These are phyloP conservation scores for Phytopythium oedochilum DNA, from an alignment of 352 stramenopile genomes.

Conservation along the genomic window DNA sequence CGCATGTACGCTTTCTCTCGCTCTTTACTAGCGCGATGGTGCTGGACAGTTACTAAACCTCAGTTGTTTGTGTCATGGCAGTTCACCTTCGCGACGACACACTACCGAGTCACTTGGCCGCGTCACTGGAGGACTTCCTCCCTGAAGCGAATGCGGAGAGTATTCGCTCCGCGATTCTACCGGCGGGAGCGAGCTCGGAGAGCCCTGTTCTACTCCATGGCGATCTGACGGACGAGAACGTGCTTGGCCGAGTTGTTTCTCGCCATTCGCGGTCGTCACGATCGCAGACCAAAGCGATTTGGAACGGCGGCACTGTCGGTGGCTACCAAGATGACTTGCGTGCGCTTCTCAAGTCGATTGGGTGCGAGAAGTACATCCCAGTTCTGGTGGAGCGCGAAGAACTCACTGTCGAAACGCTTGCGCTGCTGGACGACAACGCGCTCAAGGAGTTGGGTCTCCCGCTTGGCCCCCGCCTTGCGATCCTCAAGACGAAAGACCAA, in stretches of 20 bases:
- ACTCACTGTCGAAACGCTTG: slow-evolving; percentile 42
- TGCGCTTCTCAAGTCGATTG: slow-evolving; percentile 32
- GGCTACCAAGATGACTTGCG: slow-evolving; percentile 10
- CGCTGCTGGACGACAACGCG: slow-evolving; percentile 35
- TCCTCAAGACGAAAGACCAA: slow-evolving; percentile 28
- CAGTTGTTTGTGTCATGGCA: slow-evolving; percentile 18
- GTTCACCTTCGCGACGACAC: slow-evolving; percentile 52
- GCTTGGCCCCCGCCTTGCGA: slow-evolving; percentile 49
- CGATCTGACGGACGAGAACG: slow-evolving; percentile 85
- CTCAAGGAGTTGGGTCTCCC: slow-evolving; percentile 58
- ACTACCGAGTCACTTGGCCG: slow-evolving; percentile 57
- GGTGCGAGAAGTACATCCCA: slow-evolving; percentile 47
- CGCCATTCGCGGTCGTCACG: not conserved
- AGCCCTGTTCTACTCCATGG: slow-evolving; percentile 70
- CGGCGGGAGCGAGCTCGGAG: slow-evolving; percentile 11
- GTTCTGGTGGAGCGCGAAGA: slow-evolving; percentile 57
- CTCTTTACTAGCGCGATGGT: not conserved
- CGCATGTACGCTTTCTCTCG: slow-evolving; percentile 43
- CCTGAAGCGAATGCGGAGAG: slow-evolving; percentile 18
- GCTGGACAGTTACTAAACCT: too few species aligned
- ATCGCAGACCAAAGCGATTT: not conserved
- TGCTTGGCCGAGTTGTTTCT: slow-evolving; percentile 37
- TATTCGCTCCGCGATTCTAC: slow-evolving; percentile 37
- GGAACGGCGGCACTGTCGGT: not conserved
- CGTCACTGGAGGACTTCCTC: slow-evolving; percentile 56